Base-by-base conservation (phyloP, 2,329 filamentous ascomycete genomes). In the Penicillium verrucosum region DNA sequence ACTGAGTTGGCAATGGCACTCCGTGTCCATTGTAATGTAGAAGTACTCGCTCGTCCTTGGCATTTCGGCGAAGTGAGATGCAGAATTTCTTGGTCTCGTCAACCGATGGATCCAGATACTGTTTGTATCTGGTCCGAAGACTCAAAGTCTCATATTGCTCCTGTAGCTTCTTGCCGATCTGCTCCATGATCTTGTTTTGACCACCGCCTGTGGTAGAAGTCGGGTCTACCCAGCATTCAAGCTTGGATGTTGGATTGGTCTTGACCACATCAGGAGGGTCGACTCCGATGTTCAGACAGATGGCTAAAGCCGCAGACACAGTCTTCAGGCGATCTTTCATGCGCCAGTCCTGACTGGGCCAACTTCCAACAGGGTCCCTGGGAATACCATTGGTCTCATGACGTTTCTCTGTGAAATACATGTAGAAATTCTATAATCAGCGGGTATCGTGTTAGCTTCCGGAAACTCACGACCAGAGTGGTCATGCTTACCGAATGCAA, bases 1-100 rank as follows among this genome's bases (percentile, higher is more conserved):
- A 97, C 3, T 89, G 86, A 0, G 94, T 99, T 3, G 94, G 94
- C 69, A 97, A 91, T 1, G 94, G 94, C 11, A 99, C 94, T 45
- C 94, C 94, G 73, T 99, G 94, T 16, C 94, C 94, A 68, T 99
- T 99, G 80, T 99, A 99, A 72, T 99, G 94, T 67, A 99, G 90
- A n/a, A 99, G 80, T 1, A 99, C 91, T 48, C 94, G 83, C 77
- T 99, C 94, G 57, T 97, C 92, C 74, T 97, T 96, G 47, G 94
- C 93, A 70, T 96, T 97, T 60, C 92, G 84, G 32, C 94, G 85
- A 30, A 97, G 79, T 0, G 91, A 95, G 51, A 91, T 88, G 68
- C 93, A 95, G 73, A 97, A 97, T 72, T 96, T 96, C 76, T 96
- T 95, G 2, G 93, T 95, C 74, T 99, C 94, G 66, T 99, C 94